These are phyloP conservation scores for Pythium apleroticum DNA, from an alignment of 352 stramenopile species.

Conservation along the genomic window DNA sequence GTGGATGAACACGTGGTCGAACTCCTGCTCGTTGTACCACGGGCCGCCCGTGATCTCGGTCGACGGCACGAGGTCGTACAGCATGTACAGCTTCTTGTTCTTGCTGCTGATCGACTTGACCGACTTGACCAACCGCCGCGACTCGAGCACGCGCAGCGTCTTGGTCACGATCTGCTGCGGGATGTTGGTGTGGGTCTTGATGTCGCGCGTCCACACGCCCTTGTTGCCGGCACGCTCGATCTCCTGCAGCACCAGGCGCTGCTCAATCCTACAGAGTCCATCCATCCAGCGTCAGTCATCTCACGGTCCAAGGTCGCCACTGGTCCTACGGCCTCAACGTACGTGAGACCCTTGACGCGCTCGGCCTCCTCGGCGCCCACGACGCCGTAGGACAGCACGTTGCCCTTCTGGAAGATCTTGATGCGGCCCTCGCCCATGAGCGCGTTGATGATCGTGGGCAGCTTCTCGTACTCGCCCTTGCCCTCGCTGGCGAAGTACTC, in stretches of 20 bases:
- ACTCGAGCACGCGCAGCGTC: conserved; percentile 97
- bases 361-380: conserved; percentile 84
- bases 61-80: conserved; percentile 93
- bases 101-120: conserved; percentile 99
- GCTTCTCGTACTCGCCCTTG: conserved; percentile 76
- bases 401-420: conserved; percentile 89
- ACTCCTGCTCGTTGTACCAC: conserved; percentile 99
- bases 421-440: conserved; percentile 85
- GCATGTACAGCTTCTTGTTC: conserved; percentile 99
- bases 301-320: conserved; percentile 7
- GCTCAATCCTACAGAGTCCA: conserved; percentile 61
- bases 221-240: conserved; percentile 97
- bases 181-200: conserved; percentile 97
- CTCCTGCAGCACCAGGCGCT: conserved; percentile 90
- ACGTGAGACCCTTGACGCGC: conserved; percentile 83
- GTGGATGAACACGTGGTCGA: conserved; percentile 99
- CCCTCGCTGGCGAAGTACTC: conserved; percentile 71
- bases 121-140: conserved; percentile 96
- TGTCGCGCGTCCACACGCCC: conserved; percentile 98
- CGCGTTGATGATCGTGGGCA: conserved; percentile 80
- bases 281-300: conserved; percentile 33
- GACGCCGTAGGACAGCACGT: conserved; percentile 80
- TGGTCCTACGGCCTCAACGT: conserved; percentile 28
- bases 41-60: conserved; percentile 98
- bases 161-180: conserved; percentile 97